These are phyloP conservation scores for Candida coquimbonensis DNA, from an alignment of 805 yeast genomes.

Conservation along the genomic window DNA sequence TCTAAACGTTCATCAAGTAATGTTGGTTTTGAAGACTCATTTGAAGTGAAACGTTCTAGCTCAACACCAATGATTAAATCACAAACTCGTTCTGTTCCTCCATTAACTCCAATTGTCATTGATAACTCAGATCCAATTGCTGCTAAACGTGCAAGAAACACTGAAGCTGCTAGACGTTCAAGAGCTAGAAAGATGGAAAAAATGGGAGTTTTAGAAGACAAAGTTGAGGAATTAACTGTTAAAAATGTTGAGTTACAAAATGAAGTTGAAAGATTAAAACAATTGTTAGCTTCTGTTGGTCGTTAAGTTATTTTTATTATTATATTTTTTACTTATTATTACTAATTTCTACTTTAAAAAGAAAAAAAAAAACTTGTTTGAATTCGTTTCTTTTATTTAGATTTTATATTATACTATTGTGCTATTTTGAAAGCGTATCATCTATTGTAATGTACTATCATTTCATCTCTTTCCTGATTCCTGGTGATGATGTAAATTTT, in stretches of 20 bases:
- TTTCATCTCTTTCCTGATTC: too few species aligned
- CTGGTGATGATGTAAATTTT: too few species aligned
- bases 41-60: constrained; percentile 10
- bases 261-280: constrained; percentile 58
- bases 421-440: too few species aligned
- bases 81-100: constrained; percentile 30
- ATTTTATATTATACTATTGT: too few species aligned
- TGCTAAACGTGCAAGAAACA: constrained; percentile 89
- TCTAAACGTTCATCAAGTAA: constrained; percentile 20
- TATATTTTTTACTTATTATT: too few species aligned
- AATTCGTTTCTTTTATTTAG: too few species aligned
- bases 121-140: constrained; percentile 59
- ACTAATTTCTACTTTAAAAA: too few species aligned
- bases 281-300: constrained; percentile 30
- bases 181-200: constrained; percentile 89
- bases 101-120: constrained; percentile 63
- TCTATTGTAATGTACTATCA: too few species aligned
- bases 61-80: constrained; percentile 3
- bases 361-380: too few species aligned
- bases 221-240: constrained; percentile 56
- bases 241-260: constrained; percentile 53
- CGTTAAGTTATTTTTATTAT: not conserved
- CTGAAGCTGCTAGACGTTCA: constrained; percentile 92
- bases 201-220: constrained; percentile 73
- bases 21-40: constrained; percentile 16